Evolutionary conservation across 1,284 basidiomycete genomes (phyloP).

Genomic region (Trametes hirsuta): DNA sequence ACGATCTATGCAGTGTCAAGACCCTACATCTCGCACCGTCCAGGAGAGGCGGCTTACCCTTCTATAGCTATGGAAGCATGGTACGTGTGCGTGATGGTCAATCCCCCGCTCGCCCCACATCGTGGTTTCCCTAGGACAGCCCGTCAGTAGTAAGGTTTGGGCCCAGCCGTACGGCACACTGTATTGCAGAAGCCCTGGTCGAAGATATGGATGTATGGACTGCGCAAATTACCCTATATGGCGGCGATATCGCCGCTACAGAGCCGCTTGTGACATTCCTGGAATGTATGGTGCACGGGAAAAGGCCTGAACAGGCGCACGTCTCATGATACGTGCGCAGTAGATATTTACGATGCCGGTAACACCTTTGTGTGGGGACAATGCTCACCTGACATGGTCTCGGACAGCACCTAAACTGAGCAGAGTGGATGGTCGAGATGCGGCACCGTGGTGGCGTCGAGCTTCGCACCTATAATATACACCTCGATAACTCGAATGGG

Average conservation of each 20-base stretch:
- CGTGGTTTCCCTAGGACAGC: neutral
- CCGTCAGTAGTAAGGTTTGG: neutral
- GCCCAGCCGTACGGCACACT: too few species aligned
- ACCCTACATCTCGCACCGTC: neutral
- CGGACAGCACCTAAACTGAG: neutral
- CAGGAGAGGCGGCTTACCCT: neutral
- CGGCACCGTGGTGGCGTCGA: slow-evolving; percentile 9
- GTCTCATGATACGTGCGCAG: too few species aligned
- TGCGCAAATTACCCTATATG: neutral
- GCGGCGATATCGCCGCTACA: neutral
- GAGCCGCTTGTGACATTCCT: neutral
- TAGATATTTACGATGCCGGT: too few species aligned
- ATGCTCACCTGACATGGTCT: neutral
- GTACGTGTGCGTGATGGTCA: neutral
- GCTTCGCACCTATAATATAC: neutral
- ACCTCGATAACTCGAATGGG: neutral
- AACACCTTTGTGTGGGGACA: too few species aligned
- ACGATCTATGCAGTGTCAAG: slow-evolving; percentile 21
- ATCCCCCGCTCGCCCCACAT: neutral
- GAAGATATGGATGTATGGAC: neutral
- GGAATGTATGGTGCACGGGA: too few species aligned
- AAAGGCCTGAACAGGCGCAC: too few species aligned
- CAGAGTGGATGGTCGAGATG: slow-evolving; percentile 1
- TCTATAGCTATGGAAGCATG: neutral
- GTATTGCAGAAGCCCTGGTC: too few species aligned